Evolutionary conservation across 176 grass and related monocot genomes (phyloP), one percentile per base, ranked within the genome.

Genomic region (Bolboschoenus planiculmis): DNA sequence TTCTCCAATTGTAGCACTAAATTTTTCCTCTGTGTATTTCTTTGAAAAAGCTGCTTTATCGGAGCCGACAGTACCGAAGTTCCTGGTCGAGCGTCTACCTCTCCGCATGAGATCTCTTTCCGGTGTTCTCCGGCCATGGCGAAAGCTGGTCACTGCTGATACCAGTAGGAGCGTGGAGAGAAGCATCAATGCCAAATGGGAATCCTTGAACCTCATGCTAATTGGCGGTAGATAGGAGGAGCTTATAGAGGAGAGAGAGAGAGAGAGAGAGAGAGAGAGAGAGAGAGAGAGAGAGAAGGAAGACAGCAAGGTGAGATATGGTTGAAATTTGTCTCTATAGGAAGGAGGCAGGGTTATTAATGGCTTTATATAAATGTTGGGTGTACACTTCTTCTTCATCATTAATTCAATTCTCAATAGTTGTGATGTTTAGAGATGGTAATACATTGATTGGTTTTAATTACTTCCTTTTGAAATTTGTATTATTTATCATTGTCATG

Each of bases 141-240:
- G 35, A 74, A 86, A 6, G 54, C 33, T 74, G 0, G 74, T 61
- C 27, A 83, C 58, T 48, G 63, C 57, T 15, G 75, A 59, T 16
- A 89, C 10, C 3, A 88, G n/a, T 53, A 95, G 73, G 44, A 84
- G 65, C 44, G 79, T 4, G 10, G 81, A 26, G 51, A 96, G 59
- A 64, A 91, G 10, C 34, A 55, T 39, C 39, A 79, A 33, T 44
- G 16, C 20, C n/a, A 82, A 34, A 55, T 20, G 79, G 10, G 78
- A 53, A 71, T 65, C 72, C 8, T 81, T 80, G 27, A 86, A 84
- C 74, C 85, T 89, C 77, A 78, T 47, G 85, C 85, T 90, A 83
- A 20, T 67, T 58, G 4, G 30, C 13, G 42, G 36, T 24, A 53
- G 57, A 67, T 82, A 39, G 79, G 53, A 67, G 55, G 7, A 36